These are phyloP conservation scores for Ordospora colligata DNA, from an alignment of 371 early-diverging fungal genomes.

Conservation along the genomic window DNA sequence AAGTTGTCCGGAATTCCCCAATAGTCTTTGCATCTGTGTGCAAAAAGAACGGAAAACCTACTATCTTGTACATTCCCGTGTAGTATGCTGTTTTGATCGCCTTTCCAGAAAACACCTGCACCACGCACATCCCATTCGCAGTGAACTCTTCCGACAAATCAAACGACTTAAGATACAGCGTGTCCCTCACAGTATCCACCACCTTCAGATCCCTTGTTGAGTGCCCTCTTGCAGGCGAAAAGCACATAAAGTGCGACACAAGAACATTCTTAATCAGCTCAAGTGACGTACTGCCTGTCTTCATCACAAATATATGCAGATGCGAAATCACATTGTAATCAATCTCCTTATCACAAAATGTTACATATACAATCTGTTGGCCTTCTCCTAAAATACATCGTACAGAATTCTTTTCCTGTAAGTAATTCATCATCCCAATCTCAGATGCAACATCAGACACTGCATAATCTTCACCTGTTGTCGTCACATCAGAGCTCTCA, in stretches of 20 bases:
- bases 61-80: constrained; percentile 19
- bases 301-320: constrained; percentile 15
- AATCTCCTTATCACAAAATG: background rate
- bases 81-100: constrained; percentile 24
- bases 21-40: constrained; percentile 3
- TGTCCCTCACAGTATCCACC: constrained; percentile 19
- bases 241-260: constrained; percentile 6
- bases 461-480: background rate
- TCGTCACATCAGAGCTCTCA: background rate
- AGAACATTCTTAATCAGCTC: constrained; percentile 26
- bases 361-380: constrained; percentile 22
- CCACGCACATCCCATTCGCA: constrained; percentile 29
- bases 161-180: constrained; percentile 2
- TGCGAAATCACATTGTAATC: constrained; percentile 22
- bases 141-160: constrained; percentile 7
- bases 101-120: constrained; percentile 9
- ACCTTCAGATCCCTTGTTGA: background rate
- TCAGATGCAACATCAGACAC: background rate
- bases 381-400: background rate
- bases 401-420: background rate
- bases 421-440: background rate
- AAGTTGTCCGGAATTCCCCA: constrained; percentile 7
- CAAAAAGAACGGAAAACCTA: constrained; percentile 31
- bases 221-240: background rate
- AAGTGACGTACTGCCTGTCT: background rate